Conservation (phyloP, 371 early-diverging fungal genomes). For the Circinella umbellata region DNA sequence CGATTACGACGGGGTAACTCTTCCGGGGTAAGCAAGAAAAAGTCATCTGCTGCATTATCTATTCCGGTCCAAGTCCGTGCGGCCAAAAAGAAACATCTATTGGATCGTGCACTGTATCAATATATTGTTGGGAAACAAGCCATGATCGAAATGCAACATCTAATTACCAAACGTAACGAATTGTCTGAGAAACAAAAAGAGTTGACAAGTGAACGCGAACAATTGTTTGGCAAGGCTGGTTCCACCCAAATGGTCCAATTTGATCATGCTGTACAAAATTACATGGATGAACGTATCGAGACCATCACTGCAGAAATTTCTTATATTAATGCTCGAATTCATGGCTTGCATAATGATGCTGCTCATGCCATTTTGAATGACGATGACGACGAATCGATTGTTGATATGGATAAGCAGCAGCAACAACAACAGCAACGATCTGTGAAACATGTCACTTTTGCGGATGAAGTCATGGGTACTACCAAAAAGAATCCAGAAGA, state of each 20-base stretch:
- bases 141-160: slow-evolving; percentile 42
- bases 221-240: slow-evolving; percentile 56
- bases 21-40: neutral
- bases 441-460: slow-evolving; percentile 43
- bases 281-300: slow-evolving; percentile 86
- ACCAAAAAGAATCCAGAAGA: slow-evolving; percentile 48
- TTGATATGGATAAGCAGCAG: slow-evolving; percentile 17
- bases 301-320: slow-evolving; percentile 82
- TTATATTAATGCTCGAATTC: slow-evolving; percentile 72
- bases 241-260: slow-evolving; percentile 41
- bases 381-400: slow-evolving; percentile 21
- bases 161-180: slow-evolving; percentile 54
- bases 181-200: slow-evolving; percentile 69
- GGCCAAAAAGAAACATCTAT: slow-evolving; percentile 55
- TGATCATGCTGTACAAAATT: slow-evolving; percentile 57
- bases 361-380: slow-evolving; percentile 59
- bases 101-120: slow-evolving; percentile 57
- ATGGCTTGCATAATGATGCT: slow-evolving; percentile 71
- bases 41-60: neutral
- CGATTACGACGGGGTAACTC: neutral
- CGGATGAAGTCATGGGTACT: slow-evolving; percentile 33
- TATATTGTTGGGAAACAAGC: slow-evolving; percentile 53
- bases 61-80: slow-evolving; percentile 36
- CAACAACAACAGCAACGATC: neutral
- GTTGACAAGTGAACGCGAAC: slow-evolving; percentile 67